Conservation (phyloP, 2,329 filamentous ascomycete genomes). For the Pseudogymnoascus sp. region DNA sequence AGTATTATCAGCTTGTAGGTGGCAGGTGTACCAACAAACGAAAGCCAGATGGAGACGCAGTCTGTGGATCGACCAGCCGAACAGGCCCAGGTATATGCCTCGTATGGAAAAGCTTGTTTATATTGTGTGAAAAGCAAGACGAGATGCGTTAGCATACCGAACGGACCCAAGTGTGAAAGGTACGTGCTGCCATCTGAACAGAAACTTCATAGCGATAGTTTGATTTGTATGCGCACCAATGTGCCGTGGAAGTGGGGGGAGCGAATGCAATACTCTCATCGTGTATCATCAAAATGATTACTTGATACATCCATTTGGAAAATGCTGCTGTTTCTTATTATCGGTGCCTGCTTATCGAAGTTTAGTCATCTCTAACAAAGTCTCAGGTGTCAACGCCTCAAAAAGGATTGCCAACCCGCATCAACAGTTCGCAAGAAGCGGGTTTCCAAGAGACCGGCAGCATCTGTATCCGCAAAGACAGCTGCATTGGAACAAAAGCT, state of each 20-base stretch:
- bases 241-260: neutral
- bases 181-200: neutral
- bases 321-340: neutral
- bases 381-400: constrained; percentile 15
- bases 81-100: constrained; percentile 11
- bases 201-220: neutral
- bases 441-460: constrained; percentile 12
- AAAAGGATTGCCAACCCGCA: constrained; percentile 16
- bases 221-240: neutral
- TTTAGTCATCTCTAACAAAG: neutral
- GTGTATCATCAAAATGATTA: neutral
- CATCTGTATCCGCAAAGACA: constrained; percentile 13
- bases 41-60: neutral
- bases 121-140: constrained; percentile 15
- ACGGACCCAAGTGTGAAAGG: constrained; percentile 14
- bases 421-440: constrained; percentile 12
- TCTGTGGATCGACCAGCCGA: neutral
- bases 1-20: neutral
- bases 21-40: neutral
- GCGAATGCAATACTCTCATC: neutral
- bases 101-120: constrained; percentile 16
- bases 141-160: constrained; percentile 10
- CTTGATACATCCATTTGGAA: neutral
- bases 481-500: constrained; percentile 18
- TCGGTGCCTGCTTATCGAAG: neutral